phyloP scores from a whole-genome alignment of 2,329 filamentous ascomycete genomes.

The Trichoderma brevicompactum region DNA sequence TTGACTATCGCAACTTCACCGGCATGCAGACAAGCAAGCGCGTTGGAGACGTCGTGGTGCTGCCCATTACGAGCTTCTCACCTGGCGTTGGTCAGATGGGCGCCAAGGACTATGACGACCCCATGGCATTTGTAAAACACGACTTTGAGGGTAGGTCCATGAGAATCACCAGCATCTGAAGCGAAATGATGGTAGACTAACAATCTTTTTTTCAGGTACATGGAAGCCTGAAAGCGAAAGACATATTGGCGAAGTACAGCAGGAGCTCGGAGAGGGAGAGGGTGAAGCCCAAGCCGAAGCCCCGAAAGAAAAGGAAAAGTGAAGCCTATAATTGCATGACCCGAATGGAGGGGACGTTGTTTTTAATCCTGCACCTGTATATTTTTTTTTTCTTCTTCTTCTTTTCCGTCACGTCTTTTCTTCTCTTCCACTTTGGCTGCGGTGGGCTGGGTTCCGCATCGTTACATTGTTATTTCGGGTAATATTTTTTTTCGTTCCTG shows the following conservation, averaged over 20 bases:
- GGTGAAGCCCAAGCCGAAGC: neutral
- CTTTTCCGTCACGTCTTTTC: neutral
- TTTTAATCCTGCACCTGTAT: slow-evolving; percentile 12
- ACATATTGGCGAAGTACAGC: slow-evolving; percentile 62
- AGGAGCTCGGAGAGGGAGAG: slow-evolving; percentile 27
- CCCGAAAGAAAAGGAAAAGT: neutral
- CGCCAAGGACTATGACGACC: slow-evolving; percentile 83
- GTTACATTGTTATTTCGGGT: slow-evolving; percentile 9
- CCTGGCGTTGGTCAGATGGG: slow-evolving; percentile 94
- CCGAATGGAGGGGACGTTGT: neutral
- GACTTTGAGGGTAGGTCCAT: slow-evolving; percentile 78
- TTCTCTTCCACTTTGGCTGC: slow-evolving; percentile 1
- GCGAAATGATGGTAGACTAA: neutral
- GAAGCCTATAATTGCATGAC: slow-evolving; percentile 16
- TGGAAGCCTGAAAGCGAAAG: slow-evolving; percentile 77
- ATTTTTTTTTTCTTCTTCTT: neutral
- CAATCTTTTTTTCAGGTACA: slow-evolving; percentile 55
- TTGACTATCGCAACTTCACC: slow-evolving; percentile 88
- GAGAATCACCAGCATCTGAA: too few relatives aligned
- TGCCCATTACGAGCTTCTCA: slow-evolving; percentile 97
- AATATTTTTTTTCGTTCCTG: slow-evolving; percentile 4
- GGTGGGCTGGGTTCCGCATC: slow-evolving; percentile 23
- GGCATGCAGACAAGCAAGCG: slow-evolving; percentile 82
- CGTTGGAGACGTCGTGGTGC: slow-evolving; percentile 88
- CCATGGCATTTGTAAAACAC: slow-evolving; percentile 97